A percentile compares a stretch with the other conserved stretches of the same genome.
Evolutionary conservation across 306 rosid genomes (phyloP).

Genomic region (Astragalus glycyphyllos): DNA sequence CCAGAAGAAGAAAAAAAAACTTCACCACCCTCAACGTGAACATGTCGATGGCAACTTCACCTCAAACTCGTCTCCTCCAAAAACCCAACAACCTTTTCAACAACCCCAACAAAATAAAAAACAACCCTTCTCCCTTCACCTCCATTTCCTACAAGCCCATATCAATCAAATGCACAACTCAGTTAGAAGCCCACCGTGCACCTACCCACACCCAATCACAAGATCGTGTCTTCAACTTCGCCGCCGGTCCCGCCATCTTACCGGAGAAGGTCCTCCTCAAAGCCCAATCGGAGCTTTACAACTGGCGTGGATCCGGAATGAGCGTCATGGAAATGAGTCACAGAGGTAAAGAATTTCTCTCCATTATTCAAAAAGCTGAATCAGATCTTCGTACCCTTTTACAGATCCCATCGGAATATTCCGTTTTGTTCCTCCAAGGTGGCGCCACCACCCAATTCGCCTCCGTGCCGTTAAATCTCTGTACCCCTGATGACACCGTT

Average conservation of each 20-base stretch:
- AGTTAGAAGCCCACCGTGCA: conserved; percentile 25
- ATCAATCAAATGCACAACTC: conserved; percentile 67
- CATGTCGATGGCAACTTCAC: conserved; percentile 60
- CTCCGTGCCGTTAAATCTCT: conserved; percentile 75
- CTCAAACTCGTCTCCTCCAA: conserved; percentile 58
- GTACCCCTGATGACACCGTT: conserved; percentile 52
- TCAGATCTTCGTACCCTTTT: conserved; percentile 78
- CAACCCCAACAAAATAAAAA: conserved; percentile 3
- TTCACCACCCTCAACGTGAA: neutral
- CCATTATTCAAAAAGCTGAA: conserved; percentile 88
- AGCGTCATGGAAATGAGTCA: conserved; percentile 99
- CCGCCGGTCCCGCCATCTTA: conserved; percentile 92
- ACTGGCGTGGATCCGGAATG: conserved; percentile 98
- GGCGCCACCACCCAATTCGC: conserved; percentile 96
- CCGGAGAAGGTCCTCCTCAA: conserved; percentile 78
- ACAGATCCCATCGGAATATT: conserved; percentile 63
- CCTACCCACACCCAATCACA: conserved; percentile 41
- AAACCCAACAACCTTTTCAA: conserved; percentile 26
- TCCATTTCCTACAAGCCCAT: conserved; percentile 43
- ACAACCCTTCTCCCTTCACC: conserved; percentile 53
- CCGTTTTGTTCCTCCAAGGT: conserved; percentile 84
- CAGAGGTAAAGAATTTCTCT: conserved; percentile 83
- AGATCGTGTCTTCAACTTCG: conserved; percentile 94
- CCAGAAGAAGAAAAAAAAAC: neutral
- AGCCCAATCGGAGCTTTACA: conserved; percentile 90